Conservation (phyloP, 805 yeast species). For the Schizosaccharomyces japonicus region DNA sequence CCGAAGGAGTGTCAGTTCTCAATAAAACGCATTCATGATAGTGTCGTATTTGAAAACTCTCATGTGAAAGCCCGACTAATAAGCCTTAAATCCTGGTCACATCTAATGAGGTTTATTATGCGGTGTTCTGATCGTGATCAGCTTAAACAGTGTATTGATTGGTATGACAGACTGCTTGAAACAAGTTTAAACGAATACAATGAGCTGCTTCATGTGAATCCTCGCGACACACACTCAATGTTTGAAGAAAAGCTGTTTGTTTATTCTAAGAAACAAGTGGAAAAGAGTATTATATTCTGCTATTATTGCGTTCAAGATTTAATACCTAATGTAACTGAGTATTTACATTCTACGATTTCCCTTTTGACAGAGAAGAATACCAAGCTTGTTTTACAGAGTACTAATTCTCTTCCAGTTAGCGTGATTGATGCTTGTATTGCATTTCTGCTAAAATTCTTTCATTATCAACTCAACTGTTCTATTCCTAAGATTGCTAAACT, state of each 20-base stretch:
- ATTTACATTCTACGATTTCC: not conserved
- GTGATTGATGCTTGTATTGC: not conserved
- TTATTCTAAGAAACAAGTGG: not conserved
- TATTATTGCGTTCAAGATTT: not conserved
- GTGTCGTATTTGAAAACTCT: conserved; percentile 10
- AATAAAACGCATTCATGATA: conserved; percentile 11
- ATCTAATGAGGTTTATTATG: conserved; percentile 8
- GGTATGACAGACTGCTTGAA: not conserved
- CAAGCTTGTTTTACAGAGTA: not conserved
- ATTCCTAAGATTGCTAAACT: not conserved
- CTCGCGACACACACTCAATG: not conserved
- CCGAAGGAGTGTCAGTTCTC: conserved; percentile 11
- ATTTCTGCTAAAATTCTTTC: not conserved
- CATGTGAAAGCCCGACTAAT: conserved; percentile 12
- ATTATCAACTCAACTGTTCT: not conserved
- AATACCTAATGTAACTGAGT: not conserved
- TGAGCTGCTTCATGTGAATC: not conserved
- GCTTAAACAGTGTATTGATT: not conserved
- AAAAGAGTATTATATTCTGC: not conserved
- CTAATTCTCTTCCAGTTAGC: not conserved
- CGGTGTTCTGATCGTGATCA: not conserved
- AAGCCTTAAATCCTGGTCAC: conserved; percentile 13
- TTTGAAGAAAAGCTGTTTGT: not conserved
- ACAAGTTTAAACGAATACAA: not conserved
- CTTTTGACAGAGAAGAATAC: not conserved